Base-by-base conservation (phyloP, 805 yeast genomes). In the Candida silvicultrix region DNA sequence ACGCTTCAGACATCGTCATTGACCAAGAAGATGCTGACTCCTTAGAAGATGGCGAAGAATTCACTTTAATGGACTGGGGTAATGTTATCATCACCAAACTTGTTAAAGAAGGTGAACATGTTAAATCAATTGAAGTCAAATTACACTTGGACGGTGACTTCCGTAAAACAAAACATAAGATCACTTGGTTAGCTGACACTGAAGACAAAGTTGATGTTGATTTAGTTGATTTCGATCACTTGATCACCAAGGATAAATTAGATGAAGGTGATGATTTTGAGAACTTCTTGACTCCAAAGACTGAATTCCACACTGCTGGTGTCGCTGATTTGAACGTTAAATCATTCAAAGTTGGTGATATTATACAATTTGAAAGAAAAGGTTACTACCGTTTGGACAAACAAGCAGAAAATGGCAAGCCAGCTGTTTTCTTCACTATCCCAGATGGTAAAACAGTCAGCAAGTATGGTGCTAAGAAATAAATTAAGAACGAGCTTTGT, bases 51-150 rank as follows among this genome's bases (percentile, higher is more conserved):
- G 87, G 85, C 53, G 98, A 92, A 70, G 98, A 92, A 72, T 74
- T 90, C 52, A 92, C 98, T n/a, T 78, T 92, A 60, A 92, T 92
- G 98, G 97, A 92, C 70, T 92, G 98, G 98, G 98, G 97, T 76
- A 92, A 92, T 65, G 85, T 81, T 48, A 85, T 92, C 54, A 71
- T 90, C 54, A 78, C 84, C 54, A 79, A 80, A 64, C 77, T 90
- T 61, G 69, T 69, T 63, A 82, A 78, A 64, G 81, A 80, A 52
- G 85, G 77, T 48, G 77, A 67, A 41, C 65, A 64, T 39, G 85
- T 85, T 46, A 73, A 72, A 41, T 71, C 83, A 4, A 71, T 92
- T 50, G 84, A 79, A 45, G 96, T 89, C 46, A 83, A 80, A 57
- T 74, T 92, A 58, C 85, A 92, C 67, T 77, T 92, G 62, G 97